Conservation (phyloP, 1,284 basidiomycete genomes). For the Ustilago shanxiensis region DNA sequence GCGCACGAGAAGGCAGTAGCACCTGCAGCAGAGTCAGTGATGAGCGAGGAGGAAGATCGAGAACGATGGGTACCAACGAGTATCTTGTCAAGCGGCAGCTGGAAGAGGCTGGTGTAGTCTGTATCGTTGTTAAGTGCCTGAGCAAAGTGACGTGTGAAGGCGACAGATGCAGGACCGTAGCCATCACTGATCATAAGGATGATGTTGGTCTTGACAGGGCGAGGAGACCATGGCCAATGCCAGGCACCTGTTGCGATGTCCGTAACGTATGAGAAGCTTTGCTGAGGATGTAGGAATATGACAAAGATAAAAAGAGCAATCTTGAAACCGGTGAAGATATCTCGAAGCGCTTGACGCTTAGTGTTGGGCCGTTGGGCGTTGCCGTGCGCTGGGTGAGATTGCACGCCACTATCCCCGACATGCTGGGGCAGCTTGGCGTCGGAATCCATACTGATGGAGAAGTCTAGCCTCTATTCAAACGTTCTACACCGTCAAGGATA, state of each 20-base stretch:
- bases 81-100: conserved; percentile 67
- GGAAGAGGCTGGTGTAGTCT: conserved; percentile 30
- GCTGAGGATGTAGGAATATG: background rate
- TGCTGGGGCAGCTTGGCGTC: conserved; percentile 26
- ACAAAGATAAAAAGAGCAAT: conserved; percentile 11
- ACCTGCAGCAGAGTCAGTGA: conserved; percentile 71
- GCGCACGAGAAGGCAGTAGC: conserved; percentile 71
- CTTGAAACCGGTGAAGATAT: conserved; percentile 17
- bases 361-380: background rate
- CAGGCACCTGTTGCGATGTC: conserved; percentile 24
- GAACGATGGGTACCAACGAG: conserved; percentile 69
- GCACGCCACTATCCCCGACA: conserved; percentile 3
- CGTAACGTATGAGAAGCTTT: conserved; percentile 14
- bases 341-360: background rate
- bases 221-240: conserved; percentile 44
- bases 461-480: background rate
- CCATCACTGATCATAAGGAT: conserved; percentile 71
- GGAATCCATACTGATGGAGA: conserved; percentile 12
- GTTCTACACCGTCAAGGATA: background rate
- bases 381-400: background rate
- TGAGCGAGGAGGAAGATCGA: conserved; percentile 66
- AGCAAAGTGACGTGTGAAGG: conserved; percentile 66
- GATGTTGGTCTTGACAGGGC: conserved; percentile 63
- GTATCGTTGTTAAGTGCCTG: conserved; percentile 59
- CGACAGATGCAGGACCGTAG: conserved; percentile 69